Evolutionary conservation across 192 early-diverging fungal genomes (phyloP).

Genomic region (Coemansia sp.): DNA sequence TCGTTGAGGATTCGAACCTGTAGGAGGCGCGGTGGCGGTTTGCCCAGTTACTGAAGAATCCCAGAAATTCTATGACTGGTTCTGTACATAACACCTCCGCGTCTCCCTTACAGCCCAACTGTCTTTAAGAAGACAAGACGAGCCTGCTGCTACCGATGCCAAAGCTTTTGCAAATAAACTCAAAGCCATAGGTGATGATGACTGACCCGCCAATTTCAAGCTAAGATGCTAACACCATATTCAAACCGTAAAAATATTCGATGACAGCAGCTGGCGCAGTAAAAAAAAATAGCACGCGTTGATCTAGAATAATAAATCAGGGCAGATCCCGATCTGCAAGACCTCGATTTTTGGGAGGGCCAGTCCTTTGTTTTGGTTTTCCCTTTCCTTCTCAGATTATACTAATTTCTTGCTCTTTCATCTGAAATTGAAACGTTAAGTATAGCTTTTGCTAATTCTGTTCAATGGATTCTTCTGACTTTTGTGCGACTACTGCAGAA

Average conservation of each 20-base stretch:
- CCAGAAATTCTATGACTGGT: no score
- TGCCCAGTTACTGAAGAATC: not conserved
- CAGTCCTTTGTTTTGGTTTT: no score
- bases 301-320: slow-evolving; percentile 1
- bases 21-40: not conserved
- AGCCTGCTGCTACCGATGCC: slow-evolving; percentile 1
- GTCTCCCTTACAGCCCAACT: not conserved
- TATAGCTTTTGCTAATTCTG: not conserved
- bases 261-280: no score
- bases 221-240: no score
- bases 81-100: no score
- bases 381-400: not conserved
- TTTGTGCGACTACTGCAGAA: slow-evolving; percentile 1
- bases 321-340: no score
- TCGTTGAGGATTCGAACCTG: slow-evolving; percentile 44
- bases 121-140: not conserved
- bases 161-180: no score
- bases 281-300: no score
- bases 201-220: no score
- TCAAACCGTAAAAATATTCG: no score
- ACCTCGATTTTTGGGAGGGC: no score
- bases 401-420: not conserved
- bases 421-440: not conserved
- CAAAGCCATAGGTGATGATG: no score
- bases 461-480: slow-evolving; percentile 21